A percentile compares a stretch with the other conserved stretches of the same genome.
These are phyloP conservation scores for Ascochyta pisi DNA, from an alignment of 2,329 filamentous ascomycete species.

Conservation along the genomic window DNA sequence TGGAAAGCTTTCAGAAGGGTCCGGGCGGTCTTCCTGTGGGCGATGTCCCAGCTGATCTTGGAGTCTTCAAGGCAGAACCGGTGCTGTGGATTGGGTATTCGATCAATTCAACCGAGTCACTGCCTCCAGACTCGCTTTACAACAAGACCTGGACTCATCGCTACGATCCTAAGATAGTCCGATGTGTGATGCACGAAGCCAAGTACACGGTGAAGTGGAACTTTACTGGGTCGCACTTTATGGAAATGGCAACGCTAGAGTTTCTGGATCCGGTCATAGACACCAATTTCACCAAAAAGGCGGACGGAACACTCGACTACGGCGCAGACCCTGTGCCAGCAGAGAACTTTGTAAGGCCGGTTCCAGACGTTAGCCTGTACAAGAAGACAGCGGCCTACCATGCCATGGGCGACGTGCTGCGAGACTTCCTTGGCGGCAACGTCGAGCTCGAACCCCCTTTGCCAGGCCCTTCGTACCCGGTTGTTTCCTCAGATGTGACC, in stretches of 20 bases:
- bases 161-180: slow-evolving; percentile 40
- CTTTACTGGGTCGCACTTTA: slow-evolving; percentile 39
- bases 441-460: slow-evolving; percentile 38
- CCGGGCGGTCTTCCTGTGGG: slow-evolving; percentile 41
- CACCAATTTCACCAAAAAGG: slow-evolving; percentile 36
- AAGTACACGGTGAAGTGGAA: slow-evolving; percentile 44
- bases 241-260: slow-evolving; percentile 27
- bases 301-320: slow-evolving; percentile 50
- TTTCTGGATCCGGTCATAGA: slow-evolving; percentile 39
- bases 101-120: slow-evolving; percentile 33
- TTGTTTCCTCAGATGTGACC: slow-evolving; percentile 44
- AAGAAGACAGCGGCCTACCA: slow-evolving; percentile 47
- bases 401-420: slow-evolving; percentile 40
- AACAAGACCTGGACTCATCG: slow-evolving; percentile 37
- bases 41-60: slow-evolving; percentile 29
- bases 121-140: slow-evolving; percentile 29
- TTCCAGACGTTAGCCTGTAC: slow-evolving; percentile 33
- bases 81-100: slow-evolving; percentile 47
- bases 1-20: slow-evolving; percentile 24
- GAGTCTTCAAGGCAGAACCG: slow-evolving; percentile 44
- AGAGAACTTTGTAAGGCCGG: slow-evolving; percentile 35
- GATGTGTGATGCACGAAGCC: slow-evolving; percentile 45
- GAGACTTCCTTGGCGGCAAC: slow-evolving; percentile 39
- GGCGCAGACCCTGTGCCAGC: slow-evolving; percentile 30
- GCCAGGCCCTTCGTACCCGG: slow-evolving; percentile 37